Base-by-base conservation (phyloP, 768 basidiomycete genomes). In the Thelephora ganbajun region DNA sequence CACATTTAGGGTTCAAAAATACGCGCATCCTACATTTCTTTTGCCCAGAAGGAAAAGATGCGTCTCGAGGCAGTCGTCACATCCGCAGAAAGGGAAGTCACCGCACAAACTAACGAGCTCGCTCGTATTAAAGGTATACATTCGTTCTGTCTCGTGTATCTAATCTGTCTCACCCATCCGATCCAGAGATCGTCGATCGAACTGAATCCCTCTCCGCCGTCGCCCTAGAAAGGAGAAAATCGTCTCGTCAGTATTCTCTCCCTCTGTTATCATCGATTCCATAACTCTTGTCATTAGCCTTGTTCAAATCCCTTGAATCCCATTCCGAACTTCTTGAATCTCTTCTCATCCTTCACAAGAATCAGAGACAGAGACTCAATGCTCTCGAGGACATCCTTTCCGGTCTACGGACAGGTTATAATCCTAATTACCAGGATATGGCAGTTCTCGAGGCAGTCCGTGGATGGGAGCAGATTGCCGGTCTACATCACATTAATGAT, bases 401-500 rank as follows among this genome's bases (percentile, higher is more conserved):
- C 49, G 69, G 80, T 23, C 75, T 99, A 11, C 75, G 88, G 18
- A 74, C 77, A 9, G 81, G 83, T 3, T 97, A 96, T 67, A 99
- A 99, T 61, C 94, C 94, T 13, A 99, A 99, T 62, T 97, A 97
- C 64, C 93, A 97, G 61, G 94, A 99, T 60, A 98, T 99, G 94
- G 92, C 91, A 2, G 94, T 98, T 43, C 76, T 96, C 23, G 93
- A 94, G 55, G 93, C 94, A 14, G 92, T 97, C 13, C 80, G 91
- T 43, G 93, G 92, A 12, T 98, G 88, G 81, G 87, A 91, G 59
- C 79, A 73, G 37, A 70, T 80, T 6, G 79, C 82, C 11, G 73
- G 74, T 1, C 63, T 85, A 16, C 80, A 80, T 1, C 83, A 83
- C 48, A 80, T 84, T 58, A 79, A 80, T 51, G 80, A 85, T 43